A percentile compares a stretch with the other conserved stretches of the same genome.
phyloP scores from a whole-genome alignment of 768 basidiomycete species.

The Podaxis sp. region DNA sequence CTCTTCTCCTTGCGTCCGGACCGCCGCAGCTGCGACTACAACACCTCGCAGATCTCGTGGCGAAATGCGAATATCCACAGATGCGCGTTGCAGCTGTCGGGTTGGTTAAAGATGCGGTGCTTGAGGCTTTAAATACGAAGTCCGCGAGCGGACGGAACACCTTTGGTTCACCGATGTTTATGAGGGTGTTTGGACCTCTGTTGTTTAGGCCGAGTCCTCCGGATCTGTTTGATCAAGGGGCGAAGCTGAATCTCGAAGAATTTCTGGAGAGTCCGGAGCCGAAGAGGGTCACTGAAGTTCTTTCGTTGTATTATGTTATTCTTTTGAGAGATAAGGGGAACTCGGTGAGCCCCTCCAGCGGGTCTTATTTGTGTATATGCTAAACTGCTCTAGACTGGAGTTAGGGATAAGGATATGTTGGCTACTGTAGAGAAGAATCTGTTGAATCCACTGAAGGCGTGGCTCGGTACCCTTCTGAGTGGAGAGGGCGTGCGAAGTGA shows the following conservation, averaged over 20 bases:
- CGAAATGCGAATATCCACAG: conserved; percentile 51
- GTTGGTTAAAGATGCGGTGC: conserved; percentile 62
- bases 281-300: conserved; percentile 59
- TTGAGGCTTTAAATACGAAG: conserved; percentile 41
- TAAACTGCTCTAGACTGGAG: conserved; percentile 43
- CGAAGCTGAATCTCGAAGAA: conserved; percentile 3
- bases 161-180: conserved; percentile 54
- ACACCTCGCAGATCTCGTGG: conserved; percentile 52
- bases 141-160: conserved; percentile 23
- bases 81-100: conserved; percentile 70
- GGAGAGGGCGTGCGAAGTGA: not conserved
- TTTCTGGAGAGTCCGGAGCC: conserved; percentile 57
- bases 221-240: conserved; percentile 44
- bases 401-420: conserved; percentile 44
- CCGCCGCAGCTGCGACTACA: conserved; percentile 50
- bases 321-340: conserved; percentile 58
- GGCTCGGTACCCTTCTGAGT: conserved; percentile 32
- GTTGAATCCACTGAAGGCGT: conserved; percentile 40
- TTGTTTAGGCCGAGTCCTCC: conserved; percentile 57
- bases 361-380: not conserved
- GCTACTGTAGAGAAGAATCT: conserved; percentile 42
- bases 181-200: conserved; percentile 57
- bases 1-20: conserved; percentile 46
- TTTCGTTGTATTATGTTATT: conserved; percentile 69
- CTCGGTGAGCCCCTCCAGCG: conserved; percentile 33